Base-by-base conservation (phyloP, 768 basidiomycete species). In the Boletus eberwhitei region DNA sequence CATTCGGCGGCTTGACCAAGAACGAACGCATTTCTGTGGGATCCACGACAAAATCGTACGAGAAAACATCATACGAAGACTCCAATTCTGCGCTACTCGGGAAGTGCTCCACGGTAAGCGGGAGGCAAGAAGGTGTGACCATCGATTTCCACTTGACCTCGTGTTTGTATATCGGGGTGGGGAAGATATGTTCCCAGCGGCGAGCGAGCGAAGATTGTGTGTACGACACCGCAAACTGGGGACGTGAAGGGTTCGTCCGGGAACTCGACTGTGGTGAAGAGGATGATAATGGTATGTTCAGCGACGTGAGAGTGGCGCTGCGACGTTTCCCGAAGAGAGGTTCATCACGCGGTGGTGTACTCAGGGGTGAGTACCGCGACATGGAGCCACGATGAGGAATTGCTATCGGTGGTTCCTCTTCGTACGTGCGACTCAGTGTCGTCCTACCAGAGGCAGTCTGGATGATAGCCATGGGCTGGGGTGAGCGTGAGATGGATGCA, bases 71-170 rank as follows among this genome's bases (percentile, higher is more conserved):
- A 66, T 88, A 94, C 13, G 84, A 80, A 4, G 81, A 79, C 55
- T 91, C 86, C 8, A 93, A 76, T 66, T 95, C 89, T 22, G 84
- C 74, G 19, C 76, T 77, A 11, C 84, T 80, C 0, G 96, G 95
- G 59, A 96, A 86, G 64, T 92, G 84, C 64, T 96, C 94, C 13
- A 90, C 87, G 0, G 94, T 94, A 48, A 98, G 78, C 7, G 96
- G 96, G 2, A 98, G 79, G 63, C 91, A 95, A 12, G 85, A 82
- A 0, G 95, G 94, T 0, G 90, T 88, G 48, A 86, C 79, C 66
- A 94, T 85, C 11, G 86, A 86, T 59, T 82, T 84, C 96, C 96
- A 98, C 68, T 98, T 97, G 70, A 94, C 80, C 42, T 95, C 87
- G 56, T 93, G 85, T 68, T 92, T 88, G 66, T 83, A 87, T 24